Evolutionary conservation across 164 flowering plant genomes (phyloP).

Genomic region (Saururus chinensis): DNA sequence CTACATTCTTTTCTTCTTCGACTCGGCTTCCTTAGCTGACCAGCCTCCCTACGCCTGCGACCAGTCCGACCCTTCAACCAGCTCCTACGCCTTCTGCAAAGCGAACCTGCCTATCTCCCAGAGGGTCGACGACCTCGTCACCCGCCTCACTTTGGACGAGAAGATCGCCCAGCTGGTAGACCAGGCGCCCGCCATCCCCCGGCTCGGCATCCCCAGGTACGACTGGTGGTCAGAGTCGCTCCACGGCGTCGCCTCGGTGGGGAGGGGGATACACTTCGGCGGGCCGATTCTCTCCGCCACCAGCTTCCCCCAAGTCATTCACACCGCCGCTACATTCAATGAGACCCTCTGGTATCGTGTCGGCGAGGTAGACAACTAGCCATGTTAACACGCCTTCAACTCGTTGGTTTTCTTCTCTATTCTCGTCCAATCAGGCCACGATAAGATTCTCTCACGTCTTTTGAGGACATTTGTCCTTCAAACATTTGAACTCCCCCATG

Average conservation of each 20-base stretch:
- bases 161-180: conserved; percentile 69
- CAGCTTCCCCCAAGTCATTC: conserved; percentile 87
- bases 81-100: conserved; percentile 45
- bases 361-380: conserved; percentile 68
- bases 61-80: conserved; percentile 32
- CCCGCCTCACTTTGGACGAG: conserved; percentile 77
- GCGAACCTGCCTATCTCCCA: conserved; percentile 31
- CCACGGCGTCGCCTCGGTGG: conserved; percentile 50
- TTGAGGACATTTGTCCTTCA: neutral
- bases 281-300: conserved; percentile 54
- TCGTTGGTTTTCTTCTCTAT: neutral
- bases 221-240: conserved; percentile 89
- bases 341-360: conserved; percentile 64
- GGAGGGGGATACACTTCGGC: conserved; percentile 36
- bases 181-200: conserved; percentile 49
- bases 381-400: too few species aligned
- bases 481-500: neutral
- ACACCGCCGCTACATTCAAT: conserved; percentile 74
- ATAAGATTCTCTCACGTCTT: neutral
- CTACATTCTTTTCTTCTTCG: conserved; percentile 6
- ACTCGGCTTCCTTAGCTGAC: conserved; percentile 4
- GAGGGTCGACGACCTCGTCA: conserved; percentile 55
- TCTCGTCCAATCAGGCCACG: neutral
- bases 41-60: conserved; percentile 62
- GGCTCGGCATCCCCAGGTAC: conserved; percentile 73